Percentiles rank a stretch among this genome's conserved stretches.
Evolutionary conservation across 106 monocot species (phyloP).

Genomic region (Apostasia shenzhenica): DNA sequence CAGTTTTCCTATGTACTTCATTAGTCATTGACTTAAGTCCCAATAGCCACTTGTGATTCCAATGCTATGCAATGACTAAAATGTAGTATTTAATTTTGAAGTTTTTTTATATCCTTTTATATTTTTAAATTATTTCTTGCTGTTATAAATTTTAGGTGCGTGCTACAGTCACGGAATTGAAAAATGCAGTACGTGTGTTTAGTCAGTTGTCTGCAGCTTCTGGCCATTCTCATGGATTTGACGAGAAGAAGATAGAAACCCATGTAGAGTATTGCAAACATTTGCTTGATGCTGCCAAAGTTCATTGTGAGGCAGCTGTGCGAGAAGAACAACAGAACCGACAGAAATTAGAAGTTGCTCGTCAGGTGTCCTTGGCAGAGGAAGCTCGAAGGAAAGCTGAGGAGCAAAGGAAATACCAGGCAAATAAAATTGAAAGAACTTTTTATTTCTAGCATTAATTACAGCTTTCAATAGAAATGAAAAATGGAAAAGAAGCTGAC

Average conservation of each 20-base stretch:
- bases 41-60: too few species aligned
- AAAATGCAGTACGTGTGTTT: slow-evolving; percentile 90
- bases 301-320: slow-evolving; percentile 94
- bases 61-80: too few species aligned
- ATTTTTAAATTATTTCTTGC: not conserved
- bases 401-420: slow-evolving; percentile 93
- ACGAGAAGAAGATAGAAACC: slow-evolving; percentile 89
- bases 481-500: not conserved
- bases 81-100: not conserved
- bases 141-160: slow-evolving; percentile 48
- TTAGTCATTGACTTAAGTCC: too few species aligned
- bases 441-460: not conserved
- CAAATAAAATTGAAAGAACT: not conserved
- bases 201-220: slow-evolving; percentile 73
- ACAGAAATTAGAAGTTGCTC: slow-evolving; percentile 88
- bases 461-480: not conserved
- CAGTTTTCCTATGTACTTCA: too few species aligned
- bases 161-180: slow-evolving; percentile 81
- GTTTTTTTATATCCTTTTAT: not conserved
- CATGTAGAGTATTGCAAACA: slow-evolving; percentile 96
- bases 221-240: slow-evolving; percentile 83
- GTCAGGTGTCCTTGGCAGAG: slow-evolving; percentile 83
- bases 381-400: slow-evolving; percentile 94
- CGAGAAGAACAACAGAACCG: slow-evolving; percentile 91
- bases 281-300: slow-evolving; percentile 91